These are phyloP conservation scores for Phytophthora ohioensis DNA, from an alignment of 352 stramenopile species.

Conservation along the genomic window DNA sequence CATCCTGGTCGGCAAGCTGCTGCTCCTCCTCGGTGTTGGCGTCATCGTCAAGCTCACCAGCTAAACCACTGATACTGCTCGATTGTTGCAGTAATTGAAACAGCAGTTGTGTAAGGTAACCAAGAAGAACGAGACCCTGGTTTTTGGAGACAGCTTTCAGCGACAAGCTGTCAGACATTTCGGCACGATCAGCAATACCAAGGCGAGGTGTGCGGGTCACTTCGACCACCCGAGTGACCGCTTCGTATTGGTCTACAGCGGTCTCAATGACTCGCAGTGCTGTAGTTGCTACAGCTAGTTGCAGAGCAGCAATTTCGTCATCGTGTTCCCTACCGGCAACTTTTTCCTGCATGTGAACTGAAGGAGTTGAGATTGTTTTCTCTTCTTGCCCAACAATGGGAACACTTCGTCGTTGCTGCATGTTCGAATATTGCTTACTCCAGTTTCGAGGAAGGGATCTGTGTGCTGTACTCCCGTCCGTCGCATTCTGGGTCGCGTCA, in stretches of 20 bases:
- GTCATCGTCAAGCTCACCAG: constrained; percentile 8
- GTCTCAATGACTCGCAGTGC: constrained; percentile 52
- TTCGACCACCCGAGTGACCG: constrained; percentile 58
- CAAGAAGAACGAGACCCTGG: constrained; percentile 62
- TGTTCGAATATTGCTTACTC: constrained; percentile 60
- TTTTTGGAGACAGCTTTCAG: constrained; percentile 30
- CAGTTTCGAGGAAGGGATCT: constrained; percentile 68
- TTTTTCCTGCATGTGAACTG: neutral
- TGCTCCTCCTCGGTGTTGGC: constrained; percentile 25
- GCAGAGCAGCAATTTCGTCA: constrained; percentile 44
- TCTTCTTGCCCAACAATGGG: constrained; percentile 31
- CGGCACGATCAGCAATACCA: constrained; percentile 3
- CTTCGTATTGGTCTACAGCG: constrained; percentile 64
- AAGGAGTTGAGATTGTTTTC: constrained; percentile 13
- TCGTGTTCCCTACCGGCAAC: constrained; percentile 9
- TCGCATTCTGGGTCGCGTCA: constrained; percentile 22
- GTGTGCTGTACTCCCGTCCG: constrained; percentile 17
- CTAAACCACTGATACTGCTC: constrained; percentile 56
- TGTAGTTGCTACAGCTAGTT: constrained; percentile 51
- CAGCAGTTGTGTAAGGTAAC: constrained; percentile 57
- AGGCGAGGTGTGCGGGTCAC: constrained; percentile 41
- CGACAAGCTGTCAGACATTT: neutral
- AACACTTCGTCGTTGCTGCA: constrained; percentile 41
- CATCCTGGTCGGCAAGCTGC: constrained; percentile 26
- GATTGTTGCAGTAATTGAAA: constrained; percentile 67